A percentile compares a stretch with the other conserved stretches of the same genome.
Conservation (phyloP, 1,139 yeast genomes). For the Maudiozyma humilis region DNA sequence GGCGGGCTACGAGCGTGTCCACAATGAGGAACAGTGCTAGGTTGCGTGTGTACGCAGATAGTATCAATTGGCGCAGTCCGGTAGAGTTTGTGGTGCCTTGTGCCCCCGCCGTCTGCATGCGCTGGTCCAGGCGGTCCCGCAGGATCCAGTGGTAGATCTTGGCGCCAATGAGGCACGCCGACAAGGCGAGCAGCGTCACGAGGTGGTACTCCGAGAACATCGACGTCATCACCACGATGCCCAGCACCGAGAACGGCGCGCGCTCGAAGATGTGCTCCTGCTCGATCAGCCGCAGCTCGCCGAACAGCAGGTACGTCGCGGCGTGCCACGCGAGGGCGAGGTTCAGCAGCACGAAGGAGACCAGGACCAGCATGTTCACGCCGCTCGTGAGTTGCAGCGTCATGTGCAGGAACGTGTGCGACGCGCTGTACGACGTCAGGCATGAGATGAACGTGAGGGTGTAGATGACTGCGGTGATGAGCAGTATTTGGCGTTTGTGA, state of each 20-base stretch:
- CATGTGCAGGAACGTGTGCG: slow-evolving; percentile 14
- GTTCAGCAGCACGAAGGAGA: slow-evolving; percentile 8
- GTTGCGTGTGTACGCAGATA: slow-evolving; percentile 30
- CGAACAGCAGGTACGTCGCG: slow-evolving; percentile 47
- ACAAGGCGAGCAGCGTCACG: slow-evolving; percentile 36
- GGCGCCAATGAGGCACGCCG: slow-evolving; percentile 42
- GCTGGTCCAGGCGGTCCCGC: slow-evolving; percentile 52
- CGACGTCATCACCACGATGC: slow-evolving; percentile 56
- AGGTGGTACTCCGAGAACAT: slow-evolving; percentile 51
- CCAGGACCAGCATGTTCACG: slow-evolving; percentile 32
- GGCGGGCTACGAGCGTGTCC: slow-evolving; percentile 6
- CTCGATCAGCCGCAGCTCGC: slow-evolving; percentile 67
- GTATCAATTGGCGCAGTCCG: slow-evolving; percentile 27
- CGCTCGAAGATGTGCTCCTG: slow-evolving; percentile 67
- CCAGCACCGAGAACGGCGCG: slow-evolving; percentile 57
- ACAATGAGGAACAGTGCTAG: slow-evolving; percentile 9
- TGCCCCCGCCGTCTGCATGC: slow-evolving; percentile 35
- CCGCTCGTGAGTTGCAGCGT: slow-evolving; percentile 37
- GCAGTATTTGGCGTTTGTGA: slow-evolving; percentile 2
- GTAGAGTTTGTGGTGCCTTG: slow-evolving; percentile 25
- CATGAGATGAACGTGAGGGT: slow-evolving; percentile 3
- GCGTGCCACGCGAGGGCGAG: slow-evolving; percentile 24
- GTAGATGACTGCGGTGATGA: slow-evolving; percentile 3
- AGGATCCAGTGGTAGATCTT: slow-evolving; percentile 72
- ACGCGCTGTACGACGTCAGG: slow-evolving; percentile 6